A percentile compares a stretch with the other conserved stretches of the same genome.
phyloP scores from a whole-genome alignment of 2,329 filamentous ascomycete genomes.

The Botrytis squamosa region DNA sequence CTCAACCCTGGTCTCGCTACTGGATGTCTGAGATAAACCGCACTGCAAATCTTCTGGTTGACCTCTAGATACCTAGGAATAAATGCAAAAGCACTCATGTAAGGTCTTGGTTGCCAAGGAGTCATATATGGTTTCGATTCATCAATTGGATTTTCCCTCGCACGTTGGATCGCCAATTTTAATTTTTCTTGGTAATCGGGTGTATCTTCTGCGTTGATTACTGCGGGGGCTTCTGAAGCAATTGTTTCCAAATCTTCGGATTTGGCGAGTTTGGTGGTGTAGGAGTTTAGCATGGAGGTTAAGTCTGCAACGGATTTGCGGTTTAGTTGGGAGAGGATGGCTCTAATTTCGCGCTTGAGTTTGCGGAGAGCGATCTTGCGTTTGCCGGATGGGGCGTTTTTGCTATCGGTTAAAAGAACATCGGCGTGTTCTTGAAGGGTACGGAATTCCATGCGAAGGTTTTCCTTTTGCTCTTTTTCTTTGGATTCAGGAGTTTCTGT shows the following conservation, averaged over 20 bases:
- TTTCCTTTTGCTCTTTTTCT: background rate
- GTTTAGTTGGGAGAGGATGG: background rate
- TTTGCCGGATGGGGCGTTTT: slow-evolving; percentile 13
- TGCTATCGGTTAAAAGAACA: slow-evolving; percentile 4
- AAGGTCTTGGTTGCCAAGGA: slow-evolving; percentile 83
- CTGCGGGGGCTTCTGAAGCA: slow-evolving; percentile 24
- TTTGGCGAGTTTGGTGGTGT: slow-evolving; percentile 6
- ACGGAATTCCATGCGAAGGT: slow-evolving; percentile 12
- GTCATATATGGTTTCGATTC: slow-evolving; percentile 79
- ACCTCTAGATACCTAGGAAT: slow-evolving; percentile 95
- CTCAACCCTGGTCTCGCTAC: slow-evolving; percentile 78
- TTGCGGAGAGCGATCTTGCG: slow-evolving; percentile 23
- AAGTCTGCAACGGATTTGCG: slow-evolving; percentile 7
- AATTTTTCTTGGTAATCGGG: slow-evolving; percentile 25
- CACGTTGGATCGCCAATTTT: slow-evolving; percentile 30
- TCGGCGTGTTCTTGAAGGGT: slow-evolving; percentile 13
- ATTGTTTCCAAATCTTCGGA: background rate
- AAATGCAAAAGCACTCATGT: slow-evolving; percentile 90
- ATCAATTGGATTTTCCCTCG: slow-evolving; percentile 75
- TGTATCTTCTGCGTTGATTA: slow-evolving; percentile 18
- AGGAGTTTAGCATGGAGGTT: background rate
- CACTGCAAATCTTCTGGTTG: slow-evolving; percentile 94
- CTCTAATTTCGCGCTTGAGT: slow-evolving; percentile 16
- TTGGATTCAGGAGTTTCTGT: slow-evolving; percentile 24
- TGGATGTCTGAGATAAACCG: slow-evolving; percentile 91